phyloP scores from a whole-genome alignment of 148 eudicot species.

The Chenopodium suecicum region DNA sequence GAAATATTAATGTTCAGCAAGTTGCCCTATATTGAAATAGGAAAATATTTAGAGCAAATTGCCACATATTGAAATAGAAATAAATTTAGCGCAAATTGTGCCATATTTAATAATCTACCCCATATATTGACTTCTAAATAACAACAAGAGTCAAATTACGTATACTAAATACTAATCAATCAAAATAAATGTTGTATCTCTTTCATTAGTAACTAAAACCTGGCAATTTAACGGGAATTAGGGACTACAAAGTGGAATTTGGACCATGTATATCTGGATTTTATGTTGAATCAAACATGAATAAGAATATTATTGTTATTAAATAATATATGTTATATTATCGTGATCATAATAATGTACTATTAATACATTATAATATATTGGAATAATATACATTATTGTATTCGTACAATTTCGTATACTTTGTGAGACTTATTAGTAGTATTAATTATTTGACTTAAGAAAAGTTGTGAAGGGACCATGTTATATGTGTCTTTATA shows the following conservation, averaged over 20 bases:
- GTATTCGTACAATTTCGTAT: background rate
- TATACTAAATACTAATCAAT: background rate
- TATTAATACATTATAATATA: background rate
- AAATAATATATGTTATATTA: background rate
- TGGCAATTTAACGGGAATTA: slow-evolving; percentile 2
- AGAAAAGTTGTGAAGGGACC: slow-evolving; percentile 2
- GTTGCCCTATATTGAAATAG: no score
- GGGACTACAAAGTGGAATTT: background rate
- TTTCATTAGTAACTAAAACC: background rate
- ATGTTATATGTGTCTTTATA: slow-evolving; percentile 18
- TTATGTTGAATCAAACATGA: background rate
- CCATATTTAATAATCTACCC: background rate
- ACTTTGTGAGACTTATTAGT: background rate
- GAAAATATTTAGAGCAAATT: no score
- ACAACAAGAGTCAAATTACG: slow-evolving; percentile 19
- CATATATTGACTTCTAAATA: slow-evolving; percentile 6
- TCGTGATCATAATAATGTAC: background rate
- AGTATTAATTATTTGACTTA: slow-evolving; percentile 15
- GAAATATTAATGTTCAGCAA: no score
- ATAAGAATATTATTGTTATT: background rate
- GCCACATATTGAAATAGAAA: no score
- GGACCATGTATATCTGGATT: slow-evolving; percentile 1
- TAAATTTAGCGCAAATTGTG: background rate
- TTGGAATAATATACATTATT: background rate
- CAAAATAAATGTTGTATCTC: background rate